These are phyloP conservation scores for Lactarius trivialis DNA, from an alignment of 768 basidiomycete genomes.

Conservation along the genomic window DNA sequence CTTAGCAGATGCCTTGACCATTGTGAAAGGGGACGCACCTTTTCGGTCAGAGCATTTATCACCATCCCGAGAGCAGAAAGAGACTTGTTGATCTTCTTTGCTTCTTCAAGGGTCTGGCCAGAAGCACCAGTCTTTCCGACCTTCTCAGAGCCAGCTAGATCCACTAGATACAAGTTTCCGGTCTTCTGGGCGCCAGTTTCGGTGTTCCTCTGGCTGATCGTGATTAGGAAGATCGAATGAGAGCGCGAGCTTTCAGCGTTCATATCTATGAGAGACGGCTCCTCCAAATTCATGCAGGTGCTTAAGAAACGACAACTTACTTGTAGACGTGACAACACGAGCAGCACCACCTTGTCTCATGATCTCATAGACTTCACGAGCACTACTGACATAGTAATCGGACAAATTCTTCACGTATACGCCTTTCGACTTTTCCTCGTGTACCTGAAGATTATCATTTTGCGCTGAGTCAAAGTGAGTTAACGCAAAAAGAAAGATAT, in stretches of 20 bases:
- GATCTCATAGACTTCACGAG: conserved; percentile 95
- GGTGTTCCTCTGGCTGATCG: conserved; percentile 93
- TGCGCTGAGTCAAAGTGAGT: conserved; percentile 48
- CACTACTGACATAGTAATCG: conserved; percentile 96
- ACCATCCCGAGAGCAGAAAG: conserved; percentile 98
- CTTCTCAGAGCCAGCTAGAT: conserved; percentile 98
- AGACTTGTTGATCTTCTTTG: conserved; percentile 99
- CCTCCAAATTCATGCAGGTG: conserved; percentile 8
- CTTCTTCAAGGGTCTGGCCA: conserved; percentile 97
- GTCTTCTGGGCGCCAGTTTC: conserved; percentile 95
- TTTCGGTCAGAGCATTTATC: conserved; percentile 97
- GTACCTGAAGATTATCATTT: conserved; percentile 97
- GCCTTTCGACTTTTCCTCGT: conserved; percentile 95
- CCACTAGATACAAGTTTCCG: conserved; percentile 94
- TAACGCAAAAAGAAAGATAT: neutral
- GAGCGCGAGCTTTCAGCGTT: conserved; percentile 99
- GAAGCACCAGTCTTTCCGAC: conserved; percentile 99
- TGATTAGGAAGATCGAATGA: conserved; percentile 97
- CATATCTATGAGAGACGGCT: conserved; percentile 63
- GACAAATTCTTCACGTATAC: conserved; percentile 98
- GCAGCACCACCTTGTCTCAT: conserved; percentile 95
- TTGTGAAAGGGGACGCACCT: conserved; percentile 61
- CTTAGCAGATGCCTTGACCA: conserved; percentile 95
- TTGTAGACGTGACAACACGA: conserved; percentile 89
- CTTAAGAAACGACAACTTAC: conserved; percentile 42